A percentile compares a stretch with the other conserved stretches of the same genome.
These are phyloP conservation scores for Mortierella claussenii DNA, from an alignment of 192 early-diverging fungal genomes.

Conservation along the genomic window DNA sequence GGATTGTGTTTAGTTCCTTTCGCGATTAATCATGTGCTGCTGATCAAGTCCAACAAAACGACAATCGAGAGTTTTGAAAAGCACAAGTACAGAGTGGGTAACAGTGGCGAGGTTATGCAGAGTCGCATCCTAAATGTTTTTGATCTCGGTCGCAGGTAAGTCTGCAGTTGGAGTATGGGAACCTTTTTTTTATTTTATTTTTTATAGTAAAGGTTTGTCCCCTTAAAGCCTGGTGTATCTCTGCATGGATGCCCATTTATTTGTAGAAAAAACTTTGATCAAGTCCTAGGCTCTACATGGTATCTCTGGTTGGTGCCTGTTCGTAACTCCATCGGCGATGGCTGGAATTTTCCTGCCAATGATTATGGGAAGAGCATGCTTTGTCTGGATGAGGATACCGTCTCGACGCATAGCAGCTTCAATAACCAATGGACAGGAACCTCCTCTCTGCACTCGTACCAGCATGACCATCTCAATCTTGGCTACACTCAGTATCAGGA, in stretches of 20 bases:
- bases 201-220: too few species aligned
- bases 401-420: neutral
- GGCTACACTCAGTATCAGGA: neutral
- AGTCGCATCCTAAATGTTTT: constrained; percentile 55
- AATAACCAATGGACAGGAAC: neutral
- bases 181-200: neutral
- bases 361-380: constrained; percentile 58
- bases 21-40: constrained; percentile 41
- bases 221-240: too few species aligned
- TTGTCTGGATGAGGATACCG: constrained; percentile 39
- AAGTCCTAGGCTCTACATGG: constrained; percentile 66
- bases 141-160: constrained; percentile 52
- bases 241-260: too few species aligned
- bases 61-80: constrained; percentile 56
- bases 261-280: constrained; percentile 60
- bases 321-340: constrained; percentile 61
- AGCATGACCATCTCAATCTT: constrained; percentile 1
- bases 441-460: neutral
- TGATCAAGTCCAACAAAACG: constrained; percentile 54
- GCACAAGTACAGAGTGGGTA: constrained; percentile 43
- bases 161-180: neutral
- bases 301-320: constrained; percentile 66
- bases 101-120: constrained; percentile 42
- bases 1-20: constrained; percentile 51
- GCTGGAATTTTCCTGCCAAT: constrained; percentile 61